phyloP scores from a whole-genome alignment of 164 flowering plant genomes.

The Euptelea pleiosperma region DNA sequence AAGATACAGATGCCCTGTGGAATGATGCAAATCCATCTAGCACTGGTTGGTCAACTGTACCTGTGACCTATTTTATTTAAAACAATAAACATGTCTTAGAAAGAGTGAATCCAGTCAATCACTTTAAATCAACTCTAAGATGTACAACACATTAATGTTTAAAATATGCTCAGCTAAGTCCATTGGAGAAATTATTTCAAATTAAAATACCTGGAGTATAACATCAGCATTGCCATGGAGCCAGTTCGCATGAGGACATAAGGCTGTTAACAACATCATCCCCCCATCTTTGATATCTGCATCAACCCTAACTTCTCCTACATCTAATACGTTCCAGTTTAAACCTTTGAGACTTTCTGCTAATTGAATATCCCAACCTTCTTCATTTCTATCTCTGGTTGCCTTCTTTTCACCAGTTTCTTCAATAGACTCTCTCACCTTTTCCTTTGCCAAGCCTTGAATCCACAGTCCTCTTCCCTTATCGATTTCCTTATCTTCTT shows the following conservation, averaged over 20 bases:
- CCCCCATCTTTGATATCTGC: slow-evolving; percentile 99
- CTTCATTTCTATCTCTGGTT: slow-evolving; percentile 74
- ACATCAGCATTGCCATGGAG: slow-evolving; percentile 97
- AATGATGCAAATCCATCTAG: slow-evolving; percentile 93
- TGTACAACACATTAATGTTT: neutral
- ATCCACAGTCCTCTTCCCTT: slow-evolving; percentile 40
- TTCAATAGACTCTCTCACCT: slow-evolving; percentile 42
- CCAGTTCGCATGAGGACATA: slow-evolving; percentile 91
- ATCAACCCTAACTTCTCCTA: slow-evolving; percentile 93
- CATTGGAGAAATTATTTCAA: slow-evolving; percentile 2
- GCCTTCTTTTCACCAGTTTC: slow-evolving; percentile 58
- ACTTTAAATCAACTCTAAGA: neutral
- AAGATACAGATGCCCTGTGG: slow-evolving; percentile 88
- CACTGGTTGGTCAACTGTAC: slow-evolving; percentile 93
- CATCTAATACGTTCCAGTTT: slow-evolving; percentile 90
- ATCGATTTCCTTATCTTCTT: slow-evolving; percentile 58
- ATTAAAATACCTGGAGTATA: slow-evolving; percentile 67
- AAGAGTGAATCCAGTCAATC: slow-evolving; percentile 2
- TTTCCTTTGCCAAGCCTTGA: slow-evolving; percentile 61
- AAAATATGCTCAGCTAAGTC: neutral
- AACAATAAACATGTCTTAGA: slow-evolving; percentile 2
- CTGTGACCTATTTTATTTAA: slow-evolving; percentile 63
- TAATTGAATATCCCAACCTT: slow-evolving; percentile 80
- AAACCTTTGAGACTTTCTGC: slow-evolving; percentile 88
- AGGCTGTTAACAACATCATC: slow-evolving; percentile 92